Percentiles rank a stretch among this genome's conserved stretches.
Conservation (phyloP, 78 protist species). For the Speleostelium caveatum region DNA sequence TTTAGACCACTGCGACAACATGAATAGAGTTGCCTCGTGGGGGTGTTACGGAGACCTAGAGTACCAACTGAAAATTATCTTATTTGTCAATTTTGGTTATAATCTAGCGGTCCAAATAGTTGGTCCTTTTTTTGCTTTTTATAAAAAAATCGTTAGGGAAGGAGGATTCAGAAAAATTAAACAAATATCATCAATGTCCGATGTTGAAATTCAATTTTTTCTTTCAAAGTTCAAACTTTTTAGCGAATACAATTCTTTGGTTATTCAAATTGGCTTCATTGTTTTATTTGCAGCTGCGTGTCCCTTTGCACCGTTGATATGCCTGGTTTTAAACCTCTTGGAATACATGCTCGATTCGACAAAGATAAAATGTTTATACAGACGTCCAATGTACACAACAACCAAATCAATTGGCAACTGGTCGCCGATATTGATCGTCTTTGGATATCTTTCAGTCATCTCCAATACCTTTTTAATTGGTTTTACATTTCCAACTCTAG, state of each 20-base stretch:
- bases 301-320: background rate
- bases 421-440: background rate
- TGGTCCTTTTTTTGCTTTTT: background rate
- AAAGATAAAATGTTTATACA: background rate
- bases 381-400: background rate
- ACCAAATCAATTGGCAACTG: background rate
- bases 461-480: conserved; percentile 38
- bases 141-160: background rate
- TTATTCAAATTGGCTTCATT: background rate
- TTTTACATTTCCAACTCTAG: conserved; percentile 50
- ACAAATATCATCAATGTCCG: no score
- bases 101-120: background rate
- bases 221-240: background rate
- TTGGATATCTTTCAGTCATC: conserved; percentile 31
- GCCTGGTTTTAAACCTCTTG: background rate
- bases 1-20: background rate
- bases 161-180: background rate
- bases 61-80: background rate
- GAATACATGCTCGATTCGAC: background rate
- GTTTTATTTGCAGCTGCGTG: background rate
- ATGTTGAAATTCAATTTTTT: background rate
- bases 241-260: background rate
- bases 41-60: background rate
- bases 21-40: background rate
- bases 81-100: no score